phyloP scores from a whole-genome alignment of 495 filamentous ascomycete species.

The Penicillium lividum region DNA sequence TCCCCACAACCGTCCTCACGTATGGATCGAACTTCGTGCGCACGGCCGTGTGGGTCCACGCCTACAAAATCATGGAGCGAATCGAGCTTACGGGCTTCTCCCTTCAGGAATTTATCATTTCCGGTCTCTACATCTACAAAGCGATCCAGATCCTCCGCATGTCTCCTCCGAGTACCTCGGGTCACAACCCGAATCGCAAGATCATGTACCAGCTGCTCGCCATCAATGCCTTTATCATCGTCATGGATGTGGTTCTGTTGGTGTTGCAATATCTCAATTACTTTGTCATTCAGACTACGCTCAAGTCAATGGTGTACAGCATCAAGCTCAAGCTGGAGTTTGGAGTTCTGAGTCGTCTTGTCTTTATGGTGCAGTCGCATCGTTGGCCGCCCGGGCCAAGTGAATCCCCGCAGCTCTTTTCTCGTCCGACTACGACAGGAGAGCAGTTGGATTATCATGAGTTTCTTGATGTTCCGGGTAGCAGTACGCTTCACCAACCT shows the following conservation, averaged over 20 bases:
- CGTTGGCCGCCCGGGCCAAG: slow-evolving; percentile 9
- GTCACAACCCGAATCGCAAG: slow-evolving; percentile 26
- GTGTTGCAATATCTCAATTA: slow-evolving; percentile 15
- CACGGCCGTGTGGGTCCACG: slow-evolving; percentile 22
- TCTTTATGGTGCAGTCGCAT: slow-evolving; percentile 24
- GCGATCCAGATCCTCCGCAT: slow-evolving; percentile 40
- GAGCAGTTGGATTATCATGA: slow-evolving; percentile 9
- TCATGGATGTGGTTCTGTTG: slow-evolving; percentile 30
- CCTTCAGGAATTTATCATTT: slow-evolving; percentile 52
- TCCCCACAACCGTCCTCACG: slow-evolving; percentile 42
- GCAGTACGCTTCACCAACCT: slow-evolving; percentile 8
- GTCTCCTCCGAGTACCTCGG: slow-evolving; percentile 19
- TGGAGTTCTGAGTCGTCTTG: slow-evolving; percentile 16
- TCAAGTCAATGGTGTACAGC: slow-evolving; percentile 22
- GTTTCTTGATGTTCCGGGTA: slow-evolving; percentile 3
- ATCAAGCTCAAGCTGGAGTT: slow-evolving; percentile 25
- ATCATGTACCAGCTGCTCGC: slow-evolving; percentile 42
- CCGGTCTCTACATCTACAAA: slow-evolving; percentile 50
- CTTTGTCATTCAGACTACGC: slow-evolving; percentile 12
- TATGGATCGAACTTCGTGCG: slow-evolving; percentile 34
- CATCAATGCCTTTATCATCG: slow-evolving; percentile 41
- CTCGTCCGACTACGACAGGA: not conserved
- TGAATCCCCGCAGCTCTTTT: slow-evolving; percentile 2
- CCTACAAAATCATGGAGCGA: slow-evolving; percentile 47
- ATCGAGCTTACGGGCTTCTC: slow-evolving; percentile 48